Percentiles rank a stretch among this genome's conserved stretches.
Conservation (phyloP, 2,329 filamentous ascomycete genomes). For the Dactylellina leptospora region DNA sequence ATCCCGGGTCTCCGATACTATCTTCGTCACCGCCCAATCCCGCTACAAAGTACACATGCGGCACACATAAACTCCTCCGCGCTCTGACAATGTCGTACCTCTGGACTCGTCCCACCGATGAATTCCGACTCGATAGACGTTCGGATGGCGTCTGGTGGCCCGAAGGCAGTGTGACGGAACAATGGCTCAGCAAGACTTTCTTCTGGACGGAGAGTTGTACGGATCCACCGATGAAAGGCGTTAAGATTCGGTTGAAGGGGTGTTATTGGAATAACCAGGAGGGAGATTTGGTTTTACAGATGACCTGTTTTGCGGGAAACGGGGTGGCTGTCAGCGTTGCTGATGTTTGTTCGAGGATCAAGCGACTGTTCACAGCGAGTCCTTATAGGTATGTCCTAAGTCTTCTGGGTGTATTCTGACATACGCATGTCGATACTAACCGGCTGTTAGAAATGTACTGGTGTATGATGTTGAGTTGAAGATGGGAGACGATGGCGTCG, state of each 20-base stretch:
- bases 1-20: background rate
- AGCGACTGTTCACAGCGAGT: slow-evolving; percentile 47
- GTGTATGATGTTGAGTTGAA: slow-evolving; percentile 45
- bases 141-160: slow-evolving; percentile 46
- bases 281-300: slow-evolving; percentile 49
- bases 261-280: slow-evolving; percentile 52
- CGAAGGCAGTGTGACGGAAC: slow-evolving; percentile 42
- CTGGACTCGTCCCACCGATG: slow-evolving; percentile 48
- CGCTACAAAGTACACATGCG: slow-evolving; percentile 31
- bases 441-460: slow-evolving; percentile 42
- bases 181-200: slow-evolving; percentile 48
- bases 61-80: slow-evolving; percentile 48
- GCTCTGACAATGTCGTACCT: slow-evolving; percentile 49
- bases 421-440: no score
- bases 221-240: slow-evolving; percentile 48
- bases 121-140: slow-evolving; percentile 43
- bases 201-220: slow-evolving; percentile 52
- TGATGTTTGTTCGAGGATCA: slow-evolving; percentile 51
- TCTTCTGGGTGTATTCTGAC: background rate
- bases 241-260: slow-evolving; percentile 49
- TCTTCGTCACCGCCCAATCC: slow-evolving; percentile 1
- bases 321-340: slow-evolving; percentile 40
- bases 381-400: slow-evolving; percentile 40
- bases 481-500: slow-evolving; percentile 40
- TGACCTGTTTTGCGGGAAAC: slow-evolving; percentile 52